Percentiles rank a stretch among this genome's conserved stretches.
Conservation (phyloP, 257 asterid species). For the Echites panduratus region DNA sequence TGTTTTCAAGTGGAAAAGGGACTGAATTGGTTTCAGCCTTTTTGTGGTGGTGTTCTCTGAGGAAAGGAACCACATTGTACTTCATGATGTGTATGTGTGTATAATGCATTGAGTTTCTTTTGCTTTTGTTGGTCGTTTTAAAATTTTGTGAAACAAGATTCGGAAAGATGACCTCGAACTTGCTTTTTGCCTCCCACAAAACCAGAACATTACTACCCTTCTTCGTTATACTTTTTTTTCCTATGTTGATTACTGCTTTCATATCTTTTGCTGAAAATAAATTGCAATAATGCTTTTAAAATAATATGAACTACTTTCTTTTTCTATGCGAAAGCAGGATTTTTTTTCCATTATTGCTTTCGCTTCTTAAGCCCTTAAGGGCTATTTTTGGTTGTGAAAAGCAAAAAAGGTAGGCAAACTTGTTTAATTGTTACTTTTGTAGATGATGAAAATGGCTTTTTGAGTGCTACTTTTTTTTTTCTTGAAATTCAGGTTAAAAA, state of each 20-base stretch:
- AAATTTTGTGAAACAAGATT: constrained; percentile 9
- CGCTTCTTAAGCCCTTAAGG: background rate
- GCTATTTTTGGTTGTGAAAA: background rate
- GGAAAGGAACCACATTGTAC: constrained; percentile 32
- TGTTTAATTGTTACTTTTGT: background rate
- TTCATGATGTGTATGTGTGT: constrained; percentile 15
- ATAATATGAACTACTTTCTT: background rate
- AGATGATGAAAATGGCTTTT: constrained; percentile 13
- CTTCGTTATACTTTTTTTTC: too few species aligned
- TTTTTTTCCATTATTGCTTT: background rate
- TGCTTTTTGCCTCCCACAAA: background rate
- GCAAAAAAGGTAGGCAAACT: background rate
- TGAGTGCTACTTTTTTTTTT: constrained; percentile 23
- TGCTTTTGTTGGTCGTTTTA: constrained; percentile 10
- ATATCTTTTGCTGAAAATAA: background rate
- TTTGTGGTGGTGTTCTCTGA: constrained; percentile 19
- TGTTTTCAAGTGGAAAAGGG: constrained; percentile 39
- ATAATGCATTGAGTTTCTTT: constrained; percentile 19
- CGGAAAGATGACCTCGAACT: background rate
- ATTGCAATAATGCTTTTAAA: background rate
- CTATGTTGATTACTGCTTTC: background rate
- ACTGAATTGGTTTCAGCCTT: constrained; percentile 26
- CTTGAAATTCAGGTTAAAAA: constrained; percentile 38
- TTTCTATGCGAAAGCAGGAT: background rate
- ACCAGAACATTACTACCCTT: background rate